Conservation (phyloP, 257 asterid genomes). For the Scutellaria baicalensis region DNA sequence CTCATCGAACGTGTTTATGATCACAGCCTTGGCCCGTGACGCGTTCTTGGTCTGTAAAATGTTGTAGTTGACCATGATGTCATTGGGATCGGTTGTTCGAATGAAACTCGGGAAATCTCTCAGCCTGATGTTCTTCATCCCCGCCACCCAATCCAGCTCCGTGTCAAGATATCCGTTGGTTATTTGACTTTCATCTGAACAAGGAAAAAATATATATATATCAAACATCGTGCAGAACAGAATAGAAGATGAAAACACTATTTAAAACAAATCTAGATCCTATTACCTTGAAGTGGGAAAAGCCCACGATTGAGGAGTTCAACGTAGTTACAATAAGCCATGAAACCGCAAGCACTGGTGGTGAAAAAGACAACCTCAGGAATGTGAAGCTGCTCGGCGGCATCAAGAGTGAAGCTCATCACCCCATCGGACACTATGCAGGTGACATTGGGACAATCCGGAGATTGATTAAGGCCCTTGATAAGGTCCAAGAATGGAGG, state of each 20-base stretch:
- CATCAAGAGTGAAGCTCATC: constrained; percentile 62
- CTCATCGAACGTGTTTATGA: constrained; percentile 52
- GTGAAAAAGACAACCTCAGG: constrained; percentile 66
- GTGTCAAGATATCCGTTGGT: constrained; percentile 46
- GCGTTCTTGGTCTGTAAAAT: constrained; percentile 39
- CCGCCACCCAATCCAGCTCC: constrained; percentile 50
- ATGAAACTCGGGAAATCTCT: constrained; percentile 59
- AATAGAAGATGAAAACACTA: not conserved
- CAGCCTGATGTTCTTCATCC: constrained; percentile 51
- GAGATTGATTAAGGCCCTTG: constrained; percentile 28
- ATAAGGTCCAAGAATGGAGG: constrained; percentile 45
- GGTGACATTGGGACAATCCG: constrained; percentile 37
- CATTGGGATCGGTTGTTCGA: constrained; percentile 51
- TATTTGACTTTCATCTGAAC: constrained; percentile 40
- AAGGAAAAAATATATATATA: no score
- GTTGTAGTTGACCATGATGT: constrained; percentile 45
- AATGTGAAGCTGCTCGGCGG: constrained; percentile 44
- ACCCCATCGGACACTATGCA: constrained; percentile 66
- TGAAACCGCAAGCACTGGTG: constrained; percentile 53
- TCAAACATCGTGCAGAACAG: not conserved
- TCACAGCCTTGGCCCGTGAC: constrained; percentile 35
- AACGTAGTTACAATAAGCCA: constrained; percentile 37
- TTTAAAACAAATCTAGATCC: no score
- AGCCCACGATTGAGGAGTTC: constrained; percentile 41
- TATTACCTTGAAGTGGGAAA: constrained; percentile 49